phyloP scores from a whole-genome alignment of 345 rosid genomes.

The Gossypium bickii region DNA sequence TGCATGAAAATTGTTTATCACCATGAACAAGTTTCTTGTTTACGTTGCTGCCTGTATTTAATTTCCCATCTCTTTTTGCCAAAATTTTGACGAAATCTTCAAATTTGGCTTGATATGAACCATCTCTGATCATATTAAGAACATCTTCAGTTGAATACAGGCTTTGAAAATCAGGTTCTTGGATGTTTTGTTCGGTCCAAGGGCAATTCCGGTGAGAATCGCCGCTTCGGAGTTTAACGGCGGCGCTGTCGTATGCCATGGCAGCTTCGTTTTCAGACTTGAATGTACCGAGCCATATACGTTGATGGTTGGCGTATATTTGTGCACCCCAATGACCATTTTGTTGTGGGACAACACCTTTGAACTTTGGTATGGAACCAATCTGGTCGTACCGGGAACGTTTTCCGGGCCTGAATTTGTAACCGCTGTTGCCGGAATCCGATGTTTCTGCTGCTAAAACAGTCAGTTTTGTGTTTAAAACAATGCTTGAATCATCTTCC shows the following conservation, averaged over 20 bases:
- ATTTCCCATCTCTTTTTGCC: constrained; percentile 15
- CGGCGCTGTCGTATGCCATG: constrained; percentile 59
- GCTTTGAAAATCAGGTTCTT: constrained; percentile 48
- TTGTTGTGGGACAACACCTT: constrained; percentile 54
- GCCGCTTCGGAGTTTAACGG: constrained; percentile 42
- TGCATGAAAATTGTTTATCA: constrained; percentile 23
- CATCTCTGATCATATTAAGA: constrained; percentile 62
- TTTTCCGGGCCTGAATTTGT: background rate
- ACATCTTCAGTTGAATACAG: constrained; percentile 32
- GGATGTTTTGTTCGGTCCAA: constrained; percentile 38
- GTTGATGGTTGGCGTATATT: constrained; percentile 47
- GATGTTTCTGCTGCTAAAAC: constrained; percentile 21
- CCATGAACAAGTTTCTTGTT: constrained; percentile 16
- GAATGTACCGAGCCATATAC: constrained; percentile 75
- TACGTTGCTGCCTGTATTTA: background rate
- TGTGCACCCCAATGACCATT: constrained; percentile 72
- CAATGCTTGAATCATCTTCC: constrained; percentile 30
- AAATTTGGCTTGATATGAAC: constrained; percentile 56
- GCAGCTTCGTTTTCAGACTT: constrained; percentile 57
- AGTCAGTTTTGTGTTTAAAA: constrained; percentile 18
- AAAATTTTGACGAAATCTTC: constrained; percentile 28
- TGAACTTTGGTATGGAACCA: constrained; percentile 25
- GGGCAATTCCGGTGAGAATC: constrained; percentile 58
- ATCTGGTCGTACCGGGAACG: background rate
- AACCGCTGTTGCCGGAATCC: constrained; percentile 20